These are phyloP conservation scores for Cladosporium sp. DNA, from an alignment of 2,329 filamentous ascomycete species.

Conservation along the genomic window DNA sequence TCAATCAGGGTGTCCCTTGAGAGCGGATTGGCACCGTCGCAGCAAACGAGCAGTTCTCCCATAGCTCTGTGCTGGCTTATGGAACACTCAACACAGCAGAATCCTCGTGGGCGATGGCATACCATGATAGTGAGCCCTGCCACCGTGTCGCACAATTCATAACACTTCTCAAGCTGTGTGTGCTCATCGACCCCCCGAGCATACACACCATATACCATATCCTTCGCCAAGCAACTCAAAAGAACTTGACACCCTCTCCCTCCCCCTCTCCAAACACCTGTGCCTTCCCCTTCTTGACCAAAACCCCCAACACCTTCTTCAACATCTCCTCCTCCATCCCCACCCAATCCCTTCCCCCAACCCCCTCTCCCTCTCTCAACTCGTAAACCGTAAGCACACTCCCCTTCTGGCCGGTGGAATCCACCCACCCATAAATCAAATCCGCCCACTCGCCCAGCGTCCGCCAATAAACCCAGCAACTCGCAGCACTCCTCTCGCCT, in stretches of 20 bases:
- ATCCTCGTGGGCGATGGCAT: no score
- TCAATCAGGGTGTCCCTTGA: no score
- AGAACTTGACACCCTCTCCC: constrained; percentile 93
- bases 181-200: no score
- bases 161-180: no score
- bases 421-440: constrained; percentile 71
- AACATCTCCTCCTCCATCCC: constrained; percentile 75
- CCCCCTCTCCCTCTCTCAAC: constrained; percentile 79
- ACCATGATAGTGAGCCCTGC: no score
- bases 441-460: constrained; percentile 87
- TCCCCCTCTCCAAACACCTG: constrained; percentile 90
- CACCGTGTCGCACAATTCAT: no score
- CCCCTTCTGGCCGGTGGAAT: constrained; percentile 83
- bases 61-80: no score
- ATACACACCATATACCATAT: no score
- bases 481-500: constrained; percentile 45
- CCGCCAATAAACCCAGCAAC: constrained; percentile 77
- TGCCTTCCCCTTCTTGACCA: constrained; percentile 86
- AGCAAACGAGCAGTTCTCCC: no score
- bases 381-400: constrained; percentile 91
- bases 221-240: no score
- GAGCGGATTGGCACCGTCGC: no score
- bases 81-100: no score
- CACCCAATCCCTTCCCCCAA: constrained; percentile 42
- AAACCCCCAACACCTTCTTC: constrained; percentile 69